These are phyloP conservation scores for Leccinum subtestaceum DNA, from an alignment of 768 basidiomycete species.

Conservation along the genomic window DNA sequence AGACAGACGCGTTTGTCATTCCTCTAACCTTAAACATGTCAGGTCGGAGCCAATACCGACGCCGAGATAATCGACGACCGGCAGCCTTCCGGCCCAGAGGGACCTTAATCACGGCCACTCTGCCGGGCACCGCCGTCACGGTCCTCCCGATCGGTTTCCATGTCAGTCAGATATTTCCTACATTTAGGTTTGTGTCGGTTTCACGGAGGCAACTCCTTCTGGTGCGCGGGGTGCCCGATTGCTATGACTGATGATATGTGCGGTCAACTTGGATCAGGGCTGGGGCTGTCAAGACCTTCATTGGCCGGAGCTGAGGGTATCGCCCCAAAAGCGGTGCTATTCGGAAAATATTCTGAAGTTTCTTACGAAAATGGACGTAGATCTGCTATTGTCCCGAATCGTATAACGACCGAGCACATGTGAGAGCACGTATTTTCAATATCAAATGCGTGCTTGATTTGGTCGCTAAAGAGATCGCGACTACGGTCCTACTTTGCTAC, in stretches of 20 bases:
- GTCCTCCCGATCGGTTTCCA: conserved; percentile 19
- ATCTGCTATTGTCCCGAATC: conserved; percentile 26
- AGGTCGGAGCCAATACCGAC: conserved; percentile 23
- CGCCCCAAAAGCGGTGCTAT: conserved; percentile 16
- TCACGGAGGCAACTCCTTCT: conserved; percentile 14
- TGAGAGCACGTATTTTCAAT: conserved; percentile 33
- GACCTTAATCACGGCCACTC: conserved; percentile 15
- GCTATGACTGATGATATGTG: conserved; percentile 9
- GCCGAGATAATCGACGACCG: conserved; percentile 20
- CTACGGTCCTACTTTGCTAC: conserved; percentile 27
- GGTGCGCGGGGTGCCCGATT: conserved; percentile 12
- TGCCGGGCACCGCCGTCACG: conserved; percentile 28
- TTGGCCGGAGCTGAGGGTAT: conserved; percentile 16
- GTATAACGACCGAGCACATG: conserved; percentile 32
- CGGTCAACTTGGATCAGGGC: conserved; percentile 16
- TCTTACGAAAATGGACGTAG: conserved; percentile 26
- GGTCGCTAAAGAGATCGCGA: conserved; percentile 29
- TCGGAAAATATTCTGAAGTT: conserved; percentile 17
- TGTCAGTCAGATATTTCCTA: conserved; percentile 9
- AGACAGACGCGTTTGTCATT: conserved; percentile 17
- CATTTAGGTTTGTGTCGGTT: conserved; percentile 11
- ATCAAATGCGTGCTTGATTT: conserved; percentile 34
- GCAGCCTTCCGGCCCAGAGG: conserved; percentile 11
- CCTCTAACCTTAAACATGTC: conserved; percentile 22
- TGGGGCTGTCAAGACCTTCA: conserved; percentile 16